Percentiles rank a stretch among this genome's conserved stretches.
phyloP scores from a whole-genome alignment of 2,329 filamentous ascomycete genomes.

The Fusarium tupiense region DNA sequence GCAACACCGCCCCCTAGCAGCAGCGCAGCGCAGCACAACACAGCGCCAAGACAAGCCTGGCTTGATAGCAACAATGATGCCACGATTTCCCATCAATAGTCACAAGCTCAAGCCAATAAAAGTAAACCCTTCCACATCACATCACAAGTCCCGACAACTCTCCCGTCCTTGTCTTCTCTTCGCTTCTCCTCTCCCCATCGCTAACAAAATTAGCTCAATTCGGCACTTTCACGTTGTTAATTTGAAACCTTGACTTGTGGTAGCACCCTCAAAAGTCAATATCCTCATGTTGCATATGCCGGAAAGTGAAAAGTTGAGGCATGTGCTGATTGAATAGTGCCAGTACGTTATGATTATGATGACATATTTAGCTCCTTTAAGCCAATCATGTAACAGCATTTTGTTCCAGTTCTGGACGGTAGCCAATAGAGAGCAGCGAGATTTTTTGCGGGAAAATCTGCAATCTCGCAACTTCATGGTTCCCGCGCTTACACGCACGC shows the following conservation, averaged over 20 bases:
- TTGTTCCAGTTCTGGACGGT: conserved; percentile 13
- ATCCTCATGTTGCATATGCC: conserved; percentile 11
- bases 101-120: conserved; percentile 15
- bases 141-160: neutral
- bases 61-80: conserved; percentile 35
- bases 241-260: conserved; percentile 3
- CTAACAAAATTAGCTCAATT: neutral
- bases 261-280: neutral
- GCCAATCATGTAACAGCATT: conserved; percentile 31
- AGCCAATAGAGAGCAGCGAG: conserved; percentile 18
- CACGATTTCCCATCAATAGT: conserved; percentile 34
- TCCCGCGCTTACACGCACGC: conserved; percentile 25
- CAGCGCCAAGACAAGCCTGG: conserved; percentile 34
- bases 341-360: conserved; percentile 37
- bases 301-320: conserved; percentile 13
- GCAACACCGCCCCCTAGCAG: conserved; percentile 29
- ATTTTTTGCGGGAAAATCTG: conserved; percentile 19
- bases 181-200: neutral
- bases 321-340: conserved; percentile 38
- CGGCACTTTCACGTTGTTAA: conserved; percentile 7
- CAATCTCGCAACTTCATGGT: conserved; percentile 34
- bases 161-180: neutral
- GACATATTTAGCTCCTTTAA: conserved; percentile 24
- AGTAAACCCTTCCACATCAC: conserved; percentile 6
- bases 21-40: conserved; percentile 27